Conservation (phyloP, 371 early-diverging fungal species). For the Apophysomyces trapeziformis region DNA sequence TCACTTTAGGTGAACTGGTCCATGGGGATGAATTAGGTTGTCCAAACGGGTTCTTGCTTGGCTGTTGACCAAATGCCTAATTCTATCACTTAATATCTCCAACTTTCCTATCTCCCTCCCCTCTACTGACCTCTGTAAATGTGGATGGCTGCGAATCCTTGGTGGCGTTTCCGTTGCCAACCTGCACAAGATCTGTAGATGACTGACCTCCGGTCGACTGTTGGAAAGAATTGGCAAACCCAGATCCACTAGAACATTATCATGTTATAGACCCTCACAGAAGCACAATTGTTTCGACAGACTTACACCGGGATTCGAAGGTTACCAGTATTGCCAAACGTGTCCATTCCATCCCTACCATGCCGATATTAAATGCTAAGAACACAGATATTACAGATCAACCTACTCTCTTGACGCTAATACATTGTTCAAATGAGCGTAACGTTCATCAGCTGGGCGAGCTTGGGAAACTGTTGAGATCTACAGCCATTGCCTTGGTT, state of each 20-base stretch:
- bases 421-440: constrained; percentile 27
- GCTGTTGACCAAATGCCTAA: constrained; percentile 35
- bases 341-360: constrained; percentile 52
- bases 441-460: constrained; percentile 15
- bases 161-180: neutral
- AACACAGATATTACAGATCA: neutral
- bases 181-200: constrained; percentile 8
- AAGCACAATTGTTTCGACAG: neutral
- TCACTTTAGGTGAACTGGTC: constrained; percentile 18
- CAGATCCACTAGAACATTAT: constrained; percentile 31
- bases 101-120: too few relatives aligned
- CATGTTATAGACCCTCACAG: neutral
- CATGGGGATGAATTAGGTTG: constrained; percentile 23
- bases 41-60: constrained; percentile 48
- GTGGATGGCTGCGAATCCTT: neutral
- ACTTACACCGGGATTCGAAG: constrained; percentile 53
- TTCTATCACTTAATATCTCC: neutral
- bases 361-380: neutral
- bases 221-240: constrained; percentile 38
- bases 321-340: constrained; percentile 57
- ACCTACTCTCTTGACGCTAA: constrained; percentile 28
- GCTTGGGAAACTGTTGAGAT: neutral
- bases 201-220: neutral
- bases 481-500: constrained; percentile 7
- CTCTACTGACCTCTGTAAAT: neutral